Evolutionary conservation across 192 early-diverging fungal genomes (phyloP), one percentile per base, ranked within the genome.

Genomic region (Coemansia sp.): DNA sequence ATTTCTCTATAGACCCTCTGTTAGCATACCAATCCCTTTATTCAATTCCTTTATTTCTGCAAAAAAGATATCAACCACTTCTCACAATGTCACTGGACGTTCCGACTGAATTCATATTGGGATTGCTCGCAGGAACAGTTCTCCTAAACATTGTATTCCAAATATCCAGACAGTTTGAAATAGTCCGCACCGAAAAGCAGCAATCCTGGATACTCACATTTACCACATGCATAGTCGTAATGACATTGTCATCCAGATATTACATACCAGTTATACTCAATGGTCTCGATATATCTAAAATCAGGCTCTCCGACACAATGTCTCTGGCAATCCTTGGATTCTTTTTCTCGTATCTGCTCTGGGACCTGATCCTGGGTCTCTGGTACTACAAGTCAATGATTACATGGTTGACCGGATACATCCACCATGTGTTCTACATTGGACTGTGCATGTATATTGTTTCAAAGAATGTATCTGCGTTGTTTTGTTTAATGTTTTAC

Each of bases 351-450:
- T 86, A 83, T 38, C 50, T 80, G 8, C 20, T 80, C n/a, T 53
- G 66, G 46, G 84, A 86, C 60, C 56, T 86, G 6, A 39, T 39
- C 1, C 49, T 86, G 10, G 84, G 84, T 5, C n/a, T 51, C 8
- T 9, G 78, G 15, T 79, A 64, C 48, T 85, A 86, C 55, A 71
- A 66, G 10, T 61, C 72, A 9, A 70, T 72, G 6, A 83, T 86
- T 26, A 68, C 63, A 19, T 14, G 61, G 3, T 34, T 83, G 29
- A 81, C 72, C 8, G 84, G 83, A 5, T 86, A 80, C 60, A 73
- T 85, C 26, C 84, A 86, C 59, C 84, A 86, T 48, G 73, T 67
- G 17, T 52, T 78, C 25, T 86, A 82, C 46, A 64, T 64, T n/a
- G 46, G 46, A 3, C 34, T 72, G 15, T 27, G 50, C 0, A 14